These are phyloP conservation scores for Coemansia sp. DNA, from an alignment of 192 early-diverging fungal genomes.

Conservation along the genomic window DNA sequence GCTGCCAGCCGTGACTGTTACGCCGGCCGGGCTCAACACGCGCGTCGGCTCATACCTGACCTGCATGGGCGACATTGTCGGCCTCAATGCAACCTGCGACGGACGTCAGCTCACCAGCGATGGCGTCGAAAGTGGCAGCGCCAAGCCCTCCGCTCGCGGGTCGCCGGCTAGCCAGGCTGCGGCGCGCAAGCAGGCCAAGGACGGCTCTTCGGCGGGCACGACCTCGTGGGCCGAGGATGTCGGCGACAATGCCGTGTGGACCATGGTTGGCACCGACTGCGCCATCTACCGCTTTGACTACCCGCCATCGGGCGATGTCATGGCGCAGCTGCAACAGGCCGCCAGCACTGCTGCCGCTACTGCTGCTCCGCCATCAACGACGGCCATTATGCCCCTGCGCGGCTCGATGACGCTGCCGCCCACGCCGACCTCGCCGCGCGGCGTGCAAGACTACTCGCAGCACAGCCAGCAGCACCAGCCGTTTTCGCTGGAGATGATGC, in stretches of 20 bases:
- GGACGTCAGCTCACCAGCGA: constrained; percentile 32
- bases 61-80: constrained; percentile 75
- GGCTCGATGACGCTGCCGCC: constrained; percentile 47
- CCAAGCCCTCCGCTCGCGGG: background rate
- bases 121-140: background rate
- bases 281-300: constrained; percentile 49
- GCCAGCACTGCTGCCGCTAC: background rate
- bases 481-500: constrained; percentile 37
- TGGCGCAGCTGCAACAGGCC: constrained; percentile 16
- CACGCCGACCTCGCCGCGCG: constrained; percentile 30
- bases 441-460: constrained; percentile 41
- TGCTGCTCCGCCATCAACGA: background rate
- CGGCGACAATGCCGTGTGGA: constrained; percentile 89
- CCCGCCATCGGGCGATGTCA: constrained; percentile 20
- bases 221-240: constrained; percentile 76
- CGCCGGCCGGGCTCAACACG: constrained; percentile 42
- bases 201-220: constrained; percentile 38
- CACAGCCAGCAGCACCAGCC: constrained; percentile 26
- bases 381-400: constrained; percentile 27
- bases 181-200: constrained; percentile 37
- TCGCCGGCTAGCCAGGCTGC: constrained; percentile 20
- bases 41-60: constrained; percentile 58
- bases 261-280: constrained; percentile 78
- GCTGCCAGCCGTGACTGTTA: constrained; percentile 44
- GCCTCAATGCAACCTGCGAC: constrained; percentile 59